A percentile compares a stretch with the other conserved stretches of the same genome.
Conservation (phyloP, 148 eudicot genomes). For the Rhododendron molle region DNA sequence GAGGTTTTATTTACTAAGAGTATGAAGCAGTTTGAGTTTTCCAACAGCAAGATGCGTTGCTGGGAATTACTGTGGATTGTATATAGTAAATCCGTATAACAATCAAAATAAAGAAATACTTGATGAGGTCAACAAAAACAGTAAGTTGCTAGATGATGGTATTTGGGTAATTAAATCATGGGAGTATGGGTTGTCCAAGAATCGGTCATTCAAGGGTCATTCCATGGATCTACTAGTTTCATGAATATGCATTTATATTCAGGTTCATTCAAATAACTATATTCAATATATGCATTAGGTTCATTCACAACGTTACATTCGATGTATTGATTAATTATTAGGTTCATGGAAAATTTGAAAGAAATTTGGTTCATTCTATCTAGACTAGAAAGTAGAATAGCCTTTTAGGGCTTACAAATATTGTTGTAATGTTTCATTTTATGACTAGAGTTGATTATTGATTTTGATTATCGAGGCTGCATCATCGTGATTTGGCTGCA, state of each 20-base stretch:
- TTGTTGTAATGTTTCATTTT: too few species aligned
- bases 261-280: neutral
- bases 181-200: neutral
- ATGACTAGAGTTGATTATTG: neutral
- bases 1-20: neutral
- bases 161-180: neutral
- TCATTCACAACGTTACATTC: neutral
- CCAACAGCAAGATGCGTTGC: neutral
- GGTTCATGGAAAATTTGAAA: neutral
- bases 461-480: neutral
- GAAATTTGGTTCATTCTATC: neutral
- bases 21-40: neutral
- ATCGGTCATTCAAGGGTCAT: neutral
- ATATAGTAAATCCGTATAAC: neutral
- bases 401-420: too few species aligned
- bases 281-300: neutral
- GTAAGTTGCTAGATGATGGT: too few species aligned
- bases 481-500: neutral
- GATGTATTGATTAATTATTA: neutral
- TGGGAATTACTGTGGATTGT: neutral
- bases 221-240: neutral
- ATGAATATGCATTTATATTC: neutral
- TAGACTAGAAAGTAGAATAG: neutral
- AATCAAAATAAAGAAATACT: too few species aligned
- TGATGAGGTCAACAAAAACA: too few species aligned